Evolutionary conservation across 2,329 filamentous ascomycete genomes (phyloP).

Genomic region (Parastagonospora nodorum): DNA sequence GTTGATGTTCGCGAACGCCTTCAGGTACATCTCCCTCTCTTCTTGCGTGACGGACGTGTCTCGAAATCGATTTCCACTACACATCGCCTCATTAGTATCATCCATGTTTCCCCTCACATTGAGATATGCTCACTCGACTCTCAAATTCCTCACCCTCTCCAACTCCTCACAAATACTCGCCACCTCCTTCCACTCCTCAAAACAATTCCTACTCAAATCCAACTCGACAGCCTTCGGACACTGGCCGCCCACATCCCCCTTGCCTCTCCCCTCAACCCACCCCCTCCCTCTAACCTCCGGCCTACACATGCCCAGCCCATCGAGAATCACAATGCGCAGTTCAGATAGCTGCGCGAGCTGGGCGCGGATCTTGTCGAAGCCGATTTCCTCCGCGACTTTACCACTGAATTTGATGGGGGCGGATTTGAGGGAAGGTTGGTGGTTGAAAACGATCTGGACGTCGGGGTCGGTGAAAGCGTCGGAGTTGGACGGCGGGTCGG

Average conservation of each 20-base stretch:
- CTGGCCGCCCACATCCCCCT: conserved; percentile 58
- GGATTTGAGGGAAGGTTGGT: conserved; percentile 35
- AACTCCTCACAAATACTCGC: conserved; percentile 73
- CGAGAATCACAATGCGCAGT: conserved; percentile 79
- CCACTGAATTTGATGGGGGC: conserved; percentile 69
- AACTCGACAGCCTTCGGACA: conserved; percentile 71
- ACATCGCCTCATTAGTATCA: neutral
- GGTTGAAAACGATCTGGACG: conserved; percentile 38
- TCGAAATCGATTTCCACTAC: conserved; percentile 75
- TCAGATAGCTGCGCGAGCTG: conserved; percentile 79
- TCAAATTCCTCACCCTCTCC: conserved; percentile 67
- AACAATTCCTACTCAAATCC: conserved; percentile 83
- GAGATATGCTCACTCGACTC: conserved; percentile 66
- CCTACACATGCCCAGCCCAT: conserved; percentile 69
- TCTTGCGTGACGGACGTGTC: conserved; percentile 28
- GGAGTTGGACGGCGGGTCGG: conserved; percentile 29
- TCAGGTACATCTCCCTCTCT: conserved; percentile 28
- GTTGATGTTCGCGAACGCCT: conserved; percentile 46
- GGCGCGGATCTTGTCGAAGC: conserved; percentile 88
- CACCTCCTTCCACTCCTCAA: conserved; percentile 70
- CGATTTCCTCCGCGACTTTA: conserved; percentile 90
- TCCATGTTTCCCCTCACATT: neutral
- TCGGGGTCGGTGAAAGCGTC: conserved; percentile 44
- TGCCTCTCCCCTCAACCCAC: conserved; percentile 31
- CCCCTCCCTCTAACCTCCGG: conserved; percentile 28